A percentile compares a stretch with the other conserved stretches of the same genome.
Evolutionary conservation across 352 stramenopile species (phyloP).

Genomic region (Globisporangium iwayamae): DNA sequence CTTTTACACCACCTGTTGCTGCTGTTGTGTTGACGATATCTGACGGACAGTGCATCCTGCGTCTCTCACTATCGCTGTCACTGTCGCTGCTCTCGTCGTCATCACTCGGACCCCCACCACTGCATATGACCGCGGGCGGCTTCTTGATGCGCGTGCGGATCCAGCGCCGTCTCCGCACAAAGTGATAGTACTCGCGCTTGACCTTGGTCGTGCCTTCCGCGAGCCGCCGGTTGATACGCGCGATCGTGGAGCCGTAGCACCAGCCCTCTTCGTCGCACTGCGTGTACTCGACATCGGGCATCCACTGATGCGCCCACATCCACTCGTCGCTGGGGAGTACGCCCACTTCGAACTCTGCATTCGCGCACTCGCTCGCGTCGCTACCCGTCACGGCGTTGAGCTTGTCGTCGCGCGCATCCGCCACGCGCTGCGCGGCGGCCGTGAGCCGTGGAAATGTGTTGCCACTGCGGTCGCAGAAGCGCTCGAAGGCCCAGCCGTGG

Average conservation of each 20-base stretch:
- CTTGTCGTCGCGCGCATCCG: constrained; percentile 36
- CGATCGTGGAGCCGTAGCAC: constrained; percentile 82
- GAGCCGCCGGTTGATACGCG: constrained; percentile 76
- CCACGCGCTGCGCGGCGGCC: constrained; percentile 34
- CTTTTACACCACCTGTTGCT: no score
- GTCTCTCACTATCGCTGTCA: not conserved
- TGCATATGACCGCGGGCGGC: constrained; percentile 18
- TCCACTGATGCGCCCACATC: constrained; percentile 83
- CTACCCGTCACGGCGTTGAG: constrained; percentile 43
- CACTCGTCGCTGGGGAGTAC: constrained; percentile 59
- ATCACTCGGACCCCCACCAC: no score
- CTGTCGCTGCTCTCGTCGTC: not conserved
- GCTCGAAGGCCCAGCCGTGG: constrained; percentile 73
- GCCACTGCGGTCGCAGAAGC: constrained; percentile 76
- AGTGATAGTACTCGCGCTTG: constrained; percentile 79
- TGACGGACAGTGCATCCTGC: no score
- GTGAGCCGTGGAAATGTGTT: constrained; percentile 68
- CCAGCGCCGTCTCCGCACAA: constrained; percentile 69
- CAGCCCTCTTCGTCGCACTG: constrained; percentile 83
- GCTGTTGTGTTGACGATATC: no score
- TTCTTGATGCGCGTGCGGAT: constrained; percentile 76
- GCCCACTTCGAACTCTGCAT: constrained; percentile 46
- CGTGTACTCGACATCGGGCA: constrained; percentile 71
- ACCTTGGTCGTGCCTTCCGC: constrained; percentile 71
- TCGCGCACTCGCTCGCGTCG: not conserved